A percentile compares a stretch with the other conserved stretches of the same genome.
Evolutionary conservation across 306 rosid species (phyloP).

Genomic region (Acmispon strigosus): DNA sequence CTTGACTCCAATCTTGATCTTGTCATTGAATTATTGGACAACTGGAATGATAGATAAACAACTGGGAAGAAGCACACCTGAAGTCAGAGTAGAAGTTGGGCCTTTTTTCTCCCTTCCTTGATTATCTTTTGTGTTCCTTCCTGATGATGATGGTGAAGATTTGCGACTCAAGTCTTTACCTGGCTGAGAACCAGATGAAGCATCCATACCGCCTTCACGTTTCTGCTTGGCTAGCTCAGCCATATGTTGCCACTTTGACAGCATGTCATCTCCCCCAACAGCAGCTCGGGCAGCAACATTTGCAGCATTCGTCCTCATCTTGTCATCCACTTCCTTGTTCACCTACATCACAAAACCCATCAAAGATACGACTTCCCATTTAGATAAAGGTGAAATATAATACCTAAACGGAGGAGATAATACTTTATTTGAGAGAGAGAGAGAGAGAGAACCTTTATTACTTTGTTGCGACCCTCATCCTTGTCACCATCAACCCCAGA

Average conservation of each 20-base stretch:
- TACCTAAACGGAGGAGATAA: neutral
- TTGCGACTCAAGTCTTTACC: constrained; percentile 60
- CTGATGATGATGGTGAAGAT: constrained; percentile 43
- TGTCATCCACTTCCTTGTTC: constrained; percentile 89
- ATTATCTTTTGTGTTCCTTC: constrained; percentile 55
- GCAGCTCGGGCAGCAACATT: constrained; percentile 99
- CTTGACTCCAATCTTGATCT: constrained; percentile 6
- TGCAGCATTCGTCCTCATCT: constrained; percentile 96
- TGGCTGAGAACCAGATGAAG: constrained; percentile 59
- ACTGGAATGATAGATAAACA: neutral
- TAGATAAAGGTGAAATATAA: neutral
- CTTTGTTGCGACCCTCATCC: constrained; percentile 75
- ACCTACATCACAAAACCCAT: constrained; percentile 29
- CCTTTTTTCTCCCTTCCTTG: constrained; percentile 53
- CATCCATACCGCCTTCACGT: constrained; percentile 69
- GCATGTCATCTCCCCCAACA: constrained; percentile 95
- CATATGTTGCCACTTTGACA: constrained; percentile 96
- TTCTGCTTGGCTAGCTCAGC: constrained; percentile 95
- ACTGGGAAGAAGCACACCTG: constrained; percentile 38
- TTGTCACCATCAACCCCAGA: constrained; percentile 65
- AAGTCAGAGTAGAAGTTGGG: constrained; percentile 25
- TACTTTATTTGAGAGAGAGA: neutral
- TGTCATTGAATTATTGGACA: neutral
- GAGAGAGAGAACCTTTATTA: constrained; percentile 44
- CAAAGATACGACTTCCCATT: constrained; percentile 1